Base-by-base conservation (phyloP, 352 stramenopile species). In the Pythium rishiriense region DNA sequence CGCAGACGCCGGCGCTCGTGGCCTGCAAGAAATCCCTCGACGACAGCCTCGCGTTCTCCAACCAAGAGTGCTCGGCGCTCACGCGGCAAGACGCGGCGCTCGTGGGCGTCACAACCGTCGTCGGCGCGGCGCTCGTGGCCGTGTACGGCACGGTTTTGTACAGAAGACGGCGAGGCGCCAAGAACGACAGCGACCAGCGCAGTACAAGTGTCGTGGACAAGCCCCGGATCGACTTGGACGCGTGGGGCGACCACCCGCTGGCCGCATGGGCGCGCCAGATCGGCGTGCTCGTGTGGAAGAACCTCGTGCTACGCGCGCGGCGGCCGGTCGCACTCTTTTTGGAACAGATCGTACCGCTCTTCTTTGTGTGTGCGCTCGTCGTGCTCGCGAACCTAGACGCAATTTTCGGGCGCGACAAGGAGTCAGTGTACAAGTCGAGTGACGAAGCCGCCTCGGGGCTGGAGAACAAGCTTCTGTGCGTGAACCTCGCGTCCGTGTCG, bases 221-320 rank as follows among this genome's bases (percentile, higher is more conserved):
- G 11, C n/a, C 19, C 25, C 14, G 47, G 1, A 47, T n/a, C 17
- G 35, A 64, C 24, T 31, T 47, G 22, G 8, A 50, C 3, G 31
- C 50, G 25, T 19, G 17, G 17, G 8, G 35, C 9, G 58, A 52
- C 21, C 31, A 45, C 15, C 25, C 59, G 17, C 26, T 65, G 26
- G 60, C 48, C 15, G 60, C 45, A 26, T 63, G 58, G 61, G 14
- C 54, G 31, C 54, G 48, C 21, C 74, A 79, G 56, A 45, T 78
- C 45, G 26, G 45, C 46, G 72, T 74, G 51, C 64, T 80, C 43
- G 58, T 82, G 41, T 81, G 75, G 72, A 83, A 80, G 37, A 83
- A 83, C 60, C 39, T 79, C 17, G 26, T 77, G 49, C 62, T 81
- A 1, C 64, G 70, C 12, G 46, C 63, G 24, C 70, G 62, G 17